Evolutionary conservation across 2,329 filamentous ascomycete species (phyloP).

Genomic region (Phialocephala subalpina): DNA sequence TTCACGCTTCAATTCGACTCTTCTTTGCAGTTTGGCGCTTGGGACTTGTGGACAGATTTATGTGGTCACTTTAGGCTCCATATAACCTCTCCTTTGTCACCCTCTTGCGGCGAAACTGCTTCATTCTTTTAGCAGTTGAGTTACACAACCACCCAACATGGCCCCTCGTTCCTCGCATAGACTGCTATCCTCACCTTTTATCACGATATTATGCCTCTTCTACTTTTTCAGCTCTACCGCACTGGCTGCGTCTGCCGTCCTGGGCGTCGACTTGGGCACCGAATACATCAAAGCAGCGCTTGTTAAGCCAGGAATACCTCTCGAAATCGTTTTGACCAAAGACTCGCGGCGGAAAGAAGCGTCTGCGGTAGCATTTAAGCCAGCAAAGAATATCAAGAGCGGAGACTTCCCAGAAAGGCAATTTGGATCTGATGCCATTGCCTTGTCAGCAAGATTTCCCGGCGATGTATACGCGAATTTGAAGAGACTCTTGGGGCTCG

Average conservation of each 20-base stretch:
- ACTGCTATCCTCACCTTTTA: constrained; percentile 37
- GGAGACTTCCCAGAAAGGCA: constrained; percentile 84
- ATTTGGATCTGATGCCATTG: constrained; percentile 91
- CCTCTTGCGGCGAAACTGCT: constrained; percentile 31
- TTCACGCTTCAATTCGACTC: constrained; percentile 25
- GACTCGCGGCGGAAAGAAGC: constrained; percentile 96
- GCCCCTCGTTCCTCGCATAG: constrained; percentile 32
- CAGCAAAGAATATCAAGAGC: constrained; percentile 69
- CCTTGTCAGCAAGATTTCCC: constrained; percentile 86
- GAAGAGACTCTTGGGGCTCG: constrained; percentile 86
- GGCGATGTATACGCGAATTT: constrained; percentile 95
- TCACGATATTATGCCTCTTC: constrained; percentile 43
- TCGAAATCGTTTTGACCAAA: constrained; percentile 97
- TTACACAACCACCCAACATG: constrained; percentile 38
- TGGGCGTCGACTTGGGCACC: constrained; percentile 93
- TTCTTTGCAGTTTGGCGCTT: constrained; percentile 29
- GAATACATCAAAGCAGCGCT: constrained; percentile 97
- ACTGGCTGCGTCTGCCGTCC: constrained; percentile 68
- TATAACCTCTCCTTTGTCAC: constrained; percentile 36
- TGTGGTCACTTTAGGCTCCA: constrained; percentile 33
- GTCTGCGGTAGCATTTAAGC: constrained; percentile 93
- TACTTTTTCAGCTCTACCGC: constrained; percentile 44
- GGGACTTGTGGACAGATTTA: constrained; percentile 43
- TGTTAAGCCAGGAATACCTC: constrained; percentile 94
- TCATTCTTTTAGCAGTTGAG: constrained; percentile 40